phyloP scores from a whole-genome alignment of 495 filamentous ascomycete species.

The Bathelium albidoporum region DNA sequence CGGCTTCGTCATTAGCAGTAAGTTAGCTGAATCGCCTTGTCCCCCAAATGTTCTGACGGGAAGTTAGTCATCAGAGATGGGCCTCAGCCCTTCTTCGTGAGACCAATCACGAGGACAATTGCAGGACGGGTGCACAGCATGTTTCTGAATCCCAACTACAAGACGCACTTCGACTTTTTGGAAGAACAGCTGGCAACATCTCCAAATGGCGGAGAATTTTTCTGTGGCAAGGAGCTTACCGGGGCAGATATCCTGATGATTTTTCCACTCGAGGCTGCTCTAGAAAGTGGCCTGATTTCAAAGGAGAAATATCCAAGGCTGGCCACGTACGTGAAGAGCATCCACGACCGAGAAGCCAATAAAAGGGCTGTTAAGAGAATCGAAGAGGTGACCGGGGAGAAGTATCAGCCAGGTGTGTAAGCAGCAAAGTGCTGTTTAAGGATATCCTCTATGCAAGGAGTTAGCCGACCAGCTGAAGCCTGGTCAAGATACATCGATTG shows the following conservation, averaged over 20 bases:
- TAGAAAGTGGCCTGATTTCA: constrained; percentile 32
- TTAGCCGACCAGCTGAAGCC: too few species aligned
- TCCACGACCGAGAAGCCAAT: constrained; percentile 55
- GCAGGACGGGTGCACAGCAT: constrained; percentile 47
- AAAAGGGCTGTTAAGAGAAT: constrained; percentile 38
- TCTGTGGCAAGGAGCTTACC: constrained; percentile 63
- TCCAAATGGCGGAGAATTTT: constrained; percentile 51
- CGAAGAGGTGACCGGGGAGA: constrained; percentile 25
- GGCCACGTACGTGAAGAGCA: constrained; percentile 48
- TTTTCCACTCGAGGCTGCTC: constrained; percentile 56
- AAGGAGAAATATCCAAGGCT: constrained; percentile 52
- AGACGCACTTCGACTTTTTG: constrained; percentile 58
- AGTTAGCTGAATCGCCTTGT: constrained; percentile 19
- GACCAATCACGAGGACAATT: constrained; percentile 58
- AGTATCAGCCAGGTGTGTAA: constrained; percentile 7
- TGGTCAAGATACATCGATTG: too few species aligned
- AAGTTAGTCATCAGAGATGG: constrained; percentile 47
- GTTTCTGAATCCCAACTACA: constrained; percentile 55
- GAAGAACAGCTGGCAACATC: constrained; percentile 59
- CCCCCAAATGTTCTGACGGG: not conserved
- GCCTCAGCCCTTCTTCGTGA: constrained; percentile 74
- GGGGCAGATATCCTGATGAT: constrained; percentile 73
- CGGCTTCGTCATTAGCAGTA: constrained; percentile 46
- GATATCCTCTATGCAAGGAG: not conserved
- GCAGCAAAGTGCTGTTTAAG: not conserved